Percentiles rank a stretch among this genome's conserved stretches.
Conservation (phyloP, 2,329 filamentous ascomycete species). For the Paraphoma sp. region DNA sequence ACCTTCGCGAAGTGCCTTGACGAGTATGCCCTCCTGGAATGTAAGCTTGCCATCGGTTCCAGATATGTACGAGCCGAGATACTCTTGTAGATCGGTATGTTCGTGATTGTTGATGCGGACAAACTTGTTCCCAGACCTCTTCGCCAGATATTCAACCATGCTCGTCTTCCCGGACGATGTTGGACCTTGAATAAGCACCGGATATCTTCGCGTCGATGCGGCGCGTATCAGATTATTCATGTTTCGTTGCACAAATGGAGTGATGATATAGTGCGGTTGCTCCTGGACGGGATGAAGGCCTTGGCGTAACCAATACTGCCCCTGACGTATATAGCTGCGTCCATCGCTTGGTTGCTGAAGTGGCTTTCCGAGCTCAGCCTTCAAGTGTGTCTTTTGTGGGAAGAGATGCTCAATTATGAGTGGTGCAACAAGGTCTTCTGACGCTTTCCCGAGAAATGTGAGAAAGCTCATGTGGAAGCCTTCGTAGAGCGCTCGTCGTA, state of each 20-base stretch:
- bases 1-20: constrained; percentile 88
- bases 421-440: constrained; percentile 78
- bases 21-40: constrained; percentile 93
- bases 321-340: constrained; percentile 79
- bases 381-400: constrained; percentile 70
- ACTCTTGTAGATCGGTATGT: constrained; percentile 97
- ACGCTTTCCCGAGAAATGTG: constrained; percentile 83
- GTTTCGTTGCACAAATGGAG: constrained; percentile 92
- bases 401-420: constrained; percentile 83
- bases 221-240: constrained; percentile 93
- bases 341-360: constrained; percentile 80
- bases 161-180: constrained; percentile 98
- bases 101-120: constrained; percentile 99
- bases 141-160: constrained; percentile 99
- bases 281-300: constrained; percentile 72
- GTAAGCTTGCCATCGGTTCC: constrained; percentile 81
- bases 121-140: constrained; percentile 94
- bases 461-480: constrained; percentile 98
- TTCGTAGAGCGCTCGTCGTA: constrained; percentile 87
- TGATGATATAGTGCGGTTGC: constrained; percentile 92
- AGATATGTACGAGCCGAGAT: constrained; percentile 92
- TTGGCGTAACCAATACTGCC: constrained; percentile 89
- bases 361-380: constrained; percentile 77
- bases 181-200: constrained; percentile 93
- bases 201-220: constrained; percentile 88